Conservation (phyloP, 768 basidiomycete species). For the Tricholoma matsutake region DNA sequence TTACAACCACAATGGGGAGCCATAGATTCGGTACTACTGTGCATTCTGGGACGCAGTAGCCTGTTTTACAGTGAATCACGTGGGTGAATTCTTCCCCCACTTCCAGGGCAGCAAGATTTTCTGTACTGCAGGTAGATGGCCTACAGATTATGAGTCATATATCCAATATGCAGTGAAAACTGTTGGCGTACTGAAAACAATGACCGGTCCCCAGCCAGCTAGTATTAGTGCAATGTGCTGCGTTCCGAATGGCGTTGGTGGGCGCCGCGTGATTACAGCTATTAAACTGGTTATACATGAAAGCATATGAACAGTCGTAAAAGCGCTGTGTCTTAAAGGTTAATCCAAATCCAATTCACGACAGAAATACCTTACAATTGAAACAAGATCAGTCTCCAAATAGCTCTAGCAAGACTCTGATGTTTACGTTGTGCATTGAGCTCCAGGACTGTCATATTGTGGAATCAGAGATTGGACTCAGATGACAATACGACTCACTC, state of each 20-base stretch:
- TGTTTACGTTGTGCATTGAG: slow-evolving; percentile 23
- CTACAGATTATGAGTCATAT: slow-evolving; percentile 18
- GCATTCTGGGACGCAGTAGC: too few relatives aligned
- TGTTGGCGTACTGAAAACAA: slow-evolving; percentile 47
- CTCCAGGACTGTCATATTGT: not conserved
- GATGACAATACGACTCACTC: not conserved
- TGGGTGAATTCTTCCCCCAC: not conserved
- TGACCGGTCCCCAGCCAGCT: slow-evolving; percentile 54
- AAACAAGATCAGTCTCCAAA: slow-evolving; percentile 53
- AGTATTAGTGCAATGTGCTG: slow-evolving; percentile 65
- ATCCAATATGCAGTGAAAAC: too few relatives aligned
- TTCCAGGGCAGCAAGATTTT: slow-evolving; percentile 29
- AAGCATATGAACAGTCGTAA: slow-evolving; percentile 46
- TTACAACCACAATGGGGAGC: too few relatives aligned
- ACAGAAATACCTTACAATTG: slow-evolving; percentile 41
- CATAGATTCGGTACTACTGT: too few relatives aligned
- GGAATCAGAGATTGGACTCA: not conserved
- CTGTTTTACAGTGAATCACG: too few relatives aligned
- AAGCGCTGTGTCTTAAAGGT: slow-evolving; percentile 30
- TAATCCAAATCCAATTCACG: not conserved
- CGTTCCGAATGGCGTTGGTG: slow-evolving; percentile 56
- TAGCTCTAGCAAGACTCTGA: slow-evolving; percentile 36
- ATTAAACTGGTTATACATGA: slow-evolving; percentile 49
- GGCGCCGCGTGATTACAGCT: slow-evolving; percentile 39
- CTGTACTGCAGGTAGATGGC: slow-evolving; percentile 35